These are phyloP conservation scores for Suillus clintonianus DNA, from an alignment of 768 basidiomycete species.

Conservation along the genomic window DNA sequence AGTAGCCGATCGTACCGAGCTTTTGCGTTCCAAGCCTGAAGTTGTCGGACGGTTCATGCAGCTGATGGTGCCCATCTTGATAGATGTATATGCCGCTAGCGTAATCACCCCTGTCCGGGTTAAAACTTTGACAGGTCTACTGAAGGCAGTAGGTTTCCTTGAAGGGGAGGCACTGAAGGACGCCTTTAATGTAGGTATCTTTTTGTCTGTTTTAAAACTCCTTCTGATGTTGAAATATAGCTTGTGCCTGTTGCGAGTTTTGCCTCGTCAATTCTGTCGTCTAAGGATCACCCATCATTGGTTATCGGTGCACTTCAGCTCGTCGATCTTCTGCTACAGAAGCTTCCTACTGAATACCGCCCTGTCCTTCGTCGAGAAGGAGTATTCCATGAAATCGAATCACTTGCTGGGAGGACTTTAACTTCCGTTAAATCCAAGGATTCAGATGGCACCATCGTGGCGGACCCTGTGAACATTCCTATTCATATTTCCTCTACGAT, in stretches of 20 bases:
- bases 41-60: constrained; percentile 86
- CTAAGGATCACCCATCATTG: constrained; percentile 84
- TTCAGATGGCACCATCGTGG: constrained; percentile 35
- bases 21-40: constrained; percentile 72
- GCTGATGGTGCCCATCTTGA: constrained; percentile 87
- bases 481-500: constrained; percentile 46
- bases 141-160: constrained; percentile 91
- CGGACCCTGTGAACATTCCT: constrained; percentile 31
- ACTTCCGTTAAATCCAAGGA: constrained; percentile 55
- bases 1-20: constrained; percentile 61
- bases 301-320: constrained; percentile 90
- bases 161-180: constrained; percentile 72
- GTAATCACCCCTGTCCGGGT: constrained; percentile 85
- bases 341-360: constrained; percentile 82
- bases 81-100: constrained; percentile 99
- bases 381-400: constrained; percentile 92
- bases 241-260: constrained; percentile 95
- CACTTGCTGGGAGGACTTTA: constrained; percentile 65
- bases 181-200: constrained; percentile 69
- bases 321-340: constrained; percentile 85
- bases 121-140: constrained; percentile 83
- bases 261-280: constrained; percentile 90
- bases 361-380: constrained; percentile 93
- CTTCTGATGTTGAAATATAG: constrained; percentile 40
- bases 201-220: constrained; percentile 4